Base-by-base conservation (phyloP, 116 monocot species). In the Dioscorea cayenensis region DNA sequence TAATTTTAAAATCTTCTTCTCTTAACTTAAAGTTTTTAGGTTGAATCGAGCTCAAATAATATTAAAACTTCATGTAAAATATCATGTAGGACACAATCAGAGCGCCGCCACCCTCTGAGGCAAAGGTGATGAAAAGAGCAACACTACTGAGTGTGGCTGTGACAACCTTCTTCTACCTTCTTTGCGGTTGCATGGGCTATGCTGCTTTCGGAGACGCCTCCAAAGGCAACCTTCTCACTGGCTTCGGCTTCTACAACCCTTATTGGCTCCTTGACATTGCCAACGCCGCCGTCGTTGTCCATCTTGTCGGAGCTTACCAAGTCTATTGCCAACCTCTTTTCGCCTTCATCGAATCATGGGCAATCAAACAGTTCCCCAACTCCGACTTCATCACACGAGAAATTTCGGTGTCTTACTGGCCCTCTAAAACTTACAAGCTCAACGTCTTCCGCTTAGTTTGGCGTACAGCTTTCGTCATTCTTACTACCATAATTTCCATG, bases 161-260 rank as follows among this genome's bases (percentile, higher is more conserved):
- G 36, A 92, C 95, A 35, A 90, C 95, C 0, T 21, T 76, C 21
- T 95, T 95, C 87, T 95, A 95, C 83, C 84, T 87, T 72, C 76
- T 89, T 7, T 95, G 95, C 65, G 95, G 95, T 14, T 87, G 87
- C 75, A 81, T 92, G 79, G 95, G 95, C 37, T 95, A 92, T 62
- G 95, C 92, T 6, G 92, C 95, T 28, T 95, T 95, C 76, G 92
- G 95, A 2, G 86, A 95, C 82, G 19, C 17, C 18, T 85, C 95
- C 14, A 92, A 92, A 0, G 92, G 92, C 32, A 95, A 95, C 84
- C 84, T 95, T 59, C 90, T 95, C 67, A 90, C 95, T 1, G 92
- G 95, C 32, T 95, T 95, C 74, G 95, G 95, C 23, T 95, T 95
- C 90, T 95, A 92, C 77, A 84, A 92, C 70, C 95, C 95, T 9